phyloP scores from a whole-genome alignment of 169 alveolate species.

The Eimeria maxima region DNA sequence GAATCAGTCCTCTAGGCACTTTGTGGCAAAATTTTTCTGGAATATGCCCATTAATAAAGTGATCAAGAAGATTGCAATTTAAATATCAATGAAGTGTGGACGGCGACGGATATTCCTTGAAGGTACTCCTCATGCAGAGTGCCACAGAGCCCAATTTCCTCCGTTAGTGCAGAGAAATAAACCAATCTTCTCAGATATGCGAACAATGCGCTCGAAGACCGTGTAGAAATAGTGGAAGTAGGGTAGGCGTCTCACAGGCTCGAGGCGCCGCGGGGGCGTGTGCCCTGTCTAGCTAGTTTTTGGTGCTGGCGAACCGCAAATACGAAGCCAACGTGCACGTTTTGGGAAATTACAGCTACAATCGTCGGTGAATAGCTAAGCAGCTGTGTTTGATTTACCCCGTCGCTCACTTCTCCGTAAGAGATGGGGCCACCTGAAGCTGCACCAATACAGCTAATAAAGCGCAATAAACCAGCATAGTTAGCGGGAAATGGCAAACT shows the following conservation, averaged over 20 bases:
- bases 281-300: not conserved
- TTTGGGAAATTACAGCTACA: not conserved
- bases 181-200: not conserved
- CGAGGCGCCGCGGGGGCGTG: not conserved
- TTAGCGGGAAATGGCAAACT: not conserved
- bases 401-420: not conserved
- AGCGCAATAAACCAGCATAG: not conserved
- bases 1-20: not conserved
- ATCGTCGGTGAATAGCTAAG: not conserved
- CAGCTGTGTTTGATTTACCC: not conserved
- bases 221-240: not conserved
- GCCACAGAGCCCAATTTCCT: not conserved
- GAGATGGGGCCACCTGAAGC: not conserved
- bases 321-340: not conserved
- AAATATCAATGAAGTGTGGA: not conserved
- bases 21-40: not conserved
- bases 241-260: not conserved
- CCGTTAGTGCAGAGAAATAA: not conserved
- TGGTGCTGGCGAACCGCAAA: not conserved
- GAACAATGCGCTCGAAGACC: not conserved
- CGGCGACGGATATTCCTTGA: not conserved
- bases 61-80: not conserved
- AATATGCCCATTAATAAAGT: not conserved
- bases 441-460: not conserved
- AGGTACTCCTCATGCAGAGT: not conserved